Evolutionary conservation across 2,329 filamentous ascomycete genomes (phyloP), one percentile per base, ranked within the genome.

Genomic region (Hirsutella thompsonii): DNA sequence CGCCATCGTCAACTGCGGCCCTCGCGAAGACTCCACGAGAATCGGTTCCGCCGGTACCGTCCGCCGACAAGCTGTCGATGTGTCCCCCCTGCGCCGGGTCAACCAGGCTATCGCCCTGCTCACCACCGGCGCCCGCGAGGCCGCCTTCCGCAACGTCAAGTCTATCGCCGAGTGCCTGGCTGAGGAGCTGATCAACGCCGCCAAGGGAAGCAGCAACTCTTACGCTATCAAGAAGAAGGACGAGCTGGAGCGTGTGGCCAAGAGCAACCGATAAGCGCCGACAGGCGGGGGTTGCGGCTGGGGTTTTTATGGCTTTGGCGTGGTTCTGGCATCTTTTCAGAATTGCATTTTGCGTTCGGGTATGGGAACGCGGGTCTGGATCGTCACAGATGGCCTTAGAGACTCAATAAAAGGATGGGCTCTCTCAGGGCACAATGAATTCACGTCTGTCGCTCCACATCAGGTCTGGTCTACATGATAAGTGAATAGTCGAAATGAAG

Each of bases 161-260:
- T 89, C 83, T 65, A 93, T 98, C 67, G 89, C 93, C 62, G 92
- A 98, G 81, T 96, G 92, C 78, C 76, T 98, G 62, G 92, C 92
- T 66, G 93, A 98, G 76, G 92, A 98, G 82, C 81, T 98, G 69
- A 96, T 98, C 83, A 98, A 98, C 80, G 93, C 93, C 67, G 93
- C 93, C 70, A 98, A 98, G 87, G 92, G 92, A 65, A 93, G 84
- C 82, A 93, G 85, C 76, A 98, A 98, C 88, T 95, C 89, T 57
- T 98, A 96, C 70, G 92, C 93, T 63, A 98, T 98, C 83, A 98
- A 98, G 88, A 98, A 98, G 88, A 98, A 98, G 90, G 92, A 98
- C 72, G 93, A 98, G 84, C 74, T 98, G 76, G 92, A 98, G 84
- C 92, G 92, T 92, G 92, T 98, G 62, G 92, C 92, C 74, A 98